Conservation (phyloP, 257 asterid genomes). For the Nicotiana tabacum region DNA sequence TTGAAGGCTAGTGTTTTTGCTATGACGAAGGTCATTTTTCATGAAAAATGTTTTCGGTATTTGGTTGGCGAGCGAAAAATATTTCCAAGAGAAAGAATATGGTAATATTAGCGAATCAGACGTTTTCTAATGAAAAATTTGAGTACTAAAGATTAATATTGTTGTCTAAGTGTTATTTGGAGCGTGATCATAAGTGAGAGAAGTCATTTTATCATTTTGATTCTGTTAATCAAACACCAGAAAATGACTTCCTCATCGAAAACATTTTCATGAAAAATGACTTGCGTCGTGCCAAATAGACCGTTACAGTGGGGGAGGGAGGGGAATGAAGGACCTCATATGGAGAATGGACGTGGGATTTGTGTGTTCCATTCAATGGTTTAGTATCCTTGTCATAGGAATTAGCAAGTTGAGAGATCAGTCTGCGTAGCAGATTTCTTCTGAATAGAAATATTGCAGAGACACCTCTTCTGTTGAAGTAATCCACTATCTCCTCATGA, state of each 20-base stretch:
- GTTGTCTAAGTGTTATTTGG: not conserved
- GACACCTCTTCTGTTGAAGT: constrained; percentile 56
- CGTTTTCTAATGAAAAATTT: not conserved
- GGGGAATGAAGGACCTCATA: constrained; percentile 42
- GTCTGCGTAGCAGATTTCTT: constrained; percentile 63
- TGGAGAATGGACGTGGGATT: constrained; percentile 78
- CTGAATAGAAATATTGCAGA: constrained; percentile 65
- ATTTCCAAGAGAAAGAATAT: not conserved
- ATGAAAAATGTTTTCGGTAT: not conserved
- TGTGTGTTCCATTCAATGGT: constrained; percentile 70
- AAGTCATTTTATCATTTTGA: too few relatives aligned
- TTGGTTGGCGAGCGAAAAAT: not conserved
- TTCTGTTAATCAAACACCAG: not conserved
- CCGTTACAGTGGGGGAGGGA: not conserved
- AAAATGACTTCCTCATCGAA: not conserved
- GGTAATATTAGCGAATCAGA: not conserved
- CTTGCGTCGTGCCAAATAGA: not conserved
- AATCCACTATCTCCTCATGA: constrained; percentile 52
- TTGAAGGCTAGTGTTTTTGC: too few relatives aligned
- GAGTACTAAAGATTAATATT: not conserved
- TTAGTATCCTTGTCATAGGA: constrained; percentile 60
- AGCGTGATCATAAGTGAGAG: too few relatives aligned
- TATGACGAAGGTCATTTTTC: not conserved
- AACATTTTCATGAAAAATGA: not conserved
- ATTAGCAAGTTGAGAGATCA: constrained; percentile 70